phyloP scores from a whole-genome alignment of 495 filamentous ascomycete genomes.

The Talaromyces borbonicus region DNA sequence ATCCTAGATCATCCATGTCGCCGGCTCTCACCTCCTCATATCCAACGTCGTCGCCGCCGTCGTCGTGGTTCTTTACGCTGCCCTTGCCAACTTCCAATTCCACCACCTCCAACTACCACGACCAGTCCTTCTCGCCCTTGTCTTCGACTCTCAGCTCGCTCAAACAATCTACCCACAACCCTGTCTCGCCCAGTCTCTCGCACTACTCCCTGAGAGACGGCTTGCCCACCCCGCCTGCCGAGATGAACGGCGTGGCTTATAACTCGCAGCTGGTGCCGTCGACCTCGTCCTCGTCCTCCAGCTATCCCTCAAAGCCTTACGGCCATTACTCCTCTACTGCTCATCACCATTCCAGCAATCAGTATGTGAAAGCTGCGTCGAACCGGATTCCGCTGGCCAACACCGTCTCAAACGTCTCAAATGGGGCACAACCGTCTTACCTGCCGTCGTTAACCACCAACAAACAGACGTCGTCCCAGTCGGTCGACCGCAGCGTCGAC shows the following conservation, averaged over 20 bases:
- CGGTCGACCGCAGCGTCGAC: no score
- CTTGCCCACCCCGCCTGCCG: constrained; percentile 40
- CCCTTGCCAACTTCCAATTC: not conserved
- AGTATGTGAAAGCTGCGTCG: not conserved
- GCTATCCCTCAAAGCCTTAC: no score
- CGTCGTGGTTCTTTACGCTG: no score
- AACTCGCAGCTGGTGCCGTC: constrained; percentile 17
- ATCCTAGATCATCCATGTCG: constrained; percentile 7
- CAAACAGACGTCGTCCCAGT: no score
- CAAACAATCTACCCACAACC: not conserved
- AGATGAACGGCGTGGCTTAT: constrained; percentile 39
- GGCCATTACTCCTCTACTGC: no score
- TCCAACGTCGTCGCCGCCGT: constrained; percentile 5
- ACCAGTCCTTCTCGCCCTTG: not conserved
- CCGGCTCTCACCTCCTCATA: constrained; percentile 11
- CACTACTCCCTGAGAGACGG: constrained; percentile 35
- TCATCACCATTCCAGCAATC: not conserved
- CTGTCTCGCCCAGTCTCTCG: constrained; percentile 3
- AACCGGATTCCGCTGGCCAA: constrained; percentile 15
- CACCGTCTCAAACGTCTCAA: constrained; percentile 14
- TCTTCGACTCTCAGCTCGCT: constrained; percentile 8
- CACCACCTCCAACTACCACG: not conserved
- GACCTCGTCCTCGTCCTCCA: no score
- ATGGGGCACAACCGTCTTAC: constrained; percentile 19
- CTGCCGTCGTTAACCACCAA: constrained; percentile 16